Conservation (phyloP, 495 filamentous ascomycete species). For the Mytilinidion resinicola region DNA sequence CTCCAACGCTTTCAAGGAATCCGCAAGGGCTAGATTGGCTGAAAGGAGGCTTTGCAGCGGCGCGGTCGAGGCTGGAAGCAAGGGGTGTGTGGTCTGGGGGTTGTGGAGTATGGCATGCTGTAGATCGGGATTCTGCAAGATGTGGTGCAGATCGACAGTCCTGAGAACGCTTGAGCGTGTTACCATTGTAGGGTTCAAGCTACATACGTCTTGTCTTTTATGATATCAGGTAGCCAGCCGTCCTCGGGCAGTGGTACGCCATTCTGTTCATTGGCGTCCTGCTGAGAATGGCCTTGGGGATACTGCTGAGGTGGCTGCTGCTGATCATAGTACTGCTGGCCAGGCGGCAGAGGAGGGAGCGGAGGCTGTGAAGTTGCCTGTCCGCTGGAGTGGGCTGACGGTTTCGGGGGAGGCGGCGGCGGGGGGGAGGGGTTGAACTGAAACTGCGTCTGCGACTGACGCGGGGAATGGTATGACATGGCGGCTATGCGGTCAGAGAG, state of each 20-base stretch:
- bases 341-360: slow-evolving; percentile 36
- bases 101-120: slow-evolving; percentile 42
- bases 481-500: neutral
- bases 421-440: slow-evolving; percentile 35
- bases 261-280: neutral
- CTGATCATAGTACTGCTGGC: slow-evolving; percentile 19
- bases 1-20: slow-evolving; percentile 53
- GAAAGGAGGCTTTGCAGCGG: slow-evolving; percentile 56
- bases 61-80: slow-evolving; percentile 47
- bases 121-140: slow-evolving; percentile 33
- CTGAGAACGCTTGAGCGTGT: slow-evolving; percentile 19
- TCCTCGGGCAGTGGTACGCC: slow-evolving; percentile 30
- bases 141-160: slow-evolving; percentile 36
- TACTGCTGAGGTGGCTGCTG: slow-evolving; percentile 12
- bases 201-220: slow-evolving; percentile 37
- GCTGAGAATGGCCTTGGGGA: slow-evolving; percentile 19
- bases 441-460: slow-evolving; percentile 28
- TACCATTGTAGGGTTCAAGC: neutral
- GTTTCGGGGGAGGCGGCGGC: slow-evolving; percentile 39
- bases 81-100: slow-evolving; percentile 61
- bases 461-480: slow-evolving; percentile 28
- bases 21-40: slow-evolving; percentile 61
- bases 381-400: slow-evolving; percentile 28
- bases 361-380: slow-evolving; percentile 35
- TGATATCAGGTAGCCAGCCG: slow-evolving; percentile 36